These are phyloP conservation scores for Penstemon eatonii DNA, from an alignment of 257 asterid species.

Conservation along the genomic window DNA sequence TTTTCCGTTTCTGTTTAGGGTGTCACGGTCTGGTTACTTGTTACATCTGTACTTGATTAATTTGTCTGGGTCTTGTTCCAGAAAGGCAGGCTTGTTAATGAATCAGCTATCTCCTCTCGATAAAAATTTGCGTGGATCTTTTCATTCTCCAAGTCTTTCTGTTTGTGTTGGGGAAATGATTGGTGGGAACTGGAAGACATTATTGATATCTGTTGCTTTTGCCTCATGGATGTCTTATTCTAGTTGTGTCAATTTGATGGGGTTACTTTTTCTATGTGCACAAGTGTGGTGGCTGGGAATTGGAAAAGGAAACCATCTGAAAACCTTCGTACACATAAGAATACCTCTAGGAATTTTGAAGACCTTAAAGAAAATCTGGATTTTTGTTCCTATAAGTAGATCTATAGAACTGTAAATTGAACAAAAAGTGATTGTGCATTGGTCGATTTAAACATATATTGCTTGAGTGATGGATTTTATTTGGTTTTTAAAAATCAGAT, in stretches of 20 bases:
- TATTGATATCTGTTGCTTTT: constrained; percentile 4
- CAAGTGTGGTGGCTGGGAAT: constrained; percentile 46
- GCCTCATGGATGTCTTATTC: constrained; percentile 25
- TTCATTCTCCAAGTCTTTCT: neutral
- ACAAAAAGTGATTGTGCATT: constrained; percentile 3
- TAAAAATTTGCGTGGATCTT: constrained; percentile 9
- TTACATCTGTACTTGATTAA: neutral
- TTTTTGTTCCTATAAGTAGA: constrained; percentile 21
- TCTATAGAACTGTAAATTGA: constrained; percentile 13
- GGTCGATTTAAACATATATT: constrained; percentile 12
- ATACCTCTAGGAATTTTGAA: constrained; percentile 34
- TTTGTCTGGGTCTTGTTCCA: too few species aligned
- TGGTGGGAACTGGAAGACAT: neutral
- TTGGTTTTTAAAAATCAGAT: constrained; percentile 15
- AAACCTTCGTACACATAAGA: constrained; percentile 41
- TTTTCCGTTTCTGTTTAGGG: neutral
- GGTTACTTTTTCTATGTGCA: constrained; percentile 33
- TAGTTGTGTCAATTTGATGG: constrained; percentile 50
- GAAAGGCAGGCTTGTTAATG: too few species aligned
- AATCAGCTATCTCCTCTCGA: neutral
- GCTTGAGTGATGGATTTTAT: constrained; percentile 14
- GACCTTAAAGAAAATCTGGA: constrained; percentile 5
- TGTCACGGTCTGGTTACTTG: neutral
- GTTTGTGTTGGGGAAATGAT: neutral
- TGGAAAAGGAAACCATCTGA: constrained; percentile 37